Percentiles rank a stretch among this genome's conserved stretches.
Evolutionary conservation across 345 rosid species (phyloP).

Genomic region (Jatropha curcas): DNA sequence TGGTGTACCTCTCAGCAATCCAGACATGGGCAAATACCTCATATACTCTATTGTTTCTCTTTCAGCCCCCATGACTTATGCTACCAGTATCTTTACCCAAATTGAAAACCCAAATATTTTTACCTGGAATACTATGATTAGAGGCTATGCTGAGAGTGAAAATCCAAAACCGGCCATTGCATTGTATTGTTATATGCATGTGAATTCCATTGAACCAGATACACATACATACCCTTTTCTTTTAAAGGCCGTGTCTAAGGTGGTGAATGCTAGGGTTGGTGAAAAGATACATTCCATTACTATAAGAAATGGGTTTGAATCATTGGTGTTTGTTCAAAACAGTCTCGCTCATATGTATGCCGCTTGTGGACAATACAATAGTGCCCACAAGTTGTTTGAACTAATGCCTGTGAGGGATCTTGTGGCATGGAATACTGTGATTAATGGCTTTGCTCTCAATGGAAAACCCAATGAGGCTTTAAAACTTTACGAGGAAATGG

Average conservation of each 20-base stretch:
- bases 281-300: conserved; percentile 53
- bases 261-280: conserved; percentile 47
- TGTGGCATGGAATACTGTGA: conserved; percentile 92
- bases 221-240: conserved; percentile 86
- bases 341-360: conserved; percentile 60
- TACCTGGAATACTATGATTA: conserved; percentile 76
- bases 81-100: conserved; percentile 48
- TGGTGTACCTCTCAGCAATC: conserved; percentile 47
- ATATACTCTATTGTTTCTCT: conserved; percentile 54
- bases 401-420: conserved; percentile 59
- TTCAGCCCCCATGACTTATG: conserved; percentile 63
- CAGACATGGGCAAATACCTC: conserved; percentile 58
- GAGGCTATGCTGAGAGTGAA: conserved; percentile 72
- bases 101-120: conserved; percentile 53
- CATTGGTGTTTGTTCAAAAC: conserved; percentile 67
- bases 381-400: conserved; percentile 68
- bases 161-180: conserved; percentile 52
- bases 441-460: conserved; percentile 75
- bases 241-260: conserved; percentile 66
- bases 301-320: conserved; percentile 58
- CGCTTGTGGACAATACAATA: conserved; percentile 41
- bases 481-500: conserved; percentile 54
- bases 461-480: conserved; percentile 70
- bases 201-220: conserved; percentile 53
- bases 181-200: conserved; percentile 50